Percentiles rank a stretch among this genome's conserved stretches.
Conservation (phyloP, 2,329 filamentous ascomycete genomes). For the Chrysoporthe deuterocubensis region DNA sequence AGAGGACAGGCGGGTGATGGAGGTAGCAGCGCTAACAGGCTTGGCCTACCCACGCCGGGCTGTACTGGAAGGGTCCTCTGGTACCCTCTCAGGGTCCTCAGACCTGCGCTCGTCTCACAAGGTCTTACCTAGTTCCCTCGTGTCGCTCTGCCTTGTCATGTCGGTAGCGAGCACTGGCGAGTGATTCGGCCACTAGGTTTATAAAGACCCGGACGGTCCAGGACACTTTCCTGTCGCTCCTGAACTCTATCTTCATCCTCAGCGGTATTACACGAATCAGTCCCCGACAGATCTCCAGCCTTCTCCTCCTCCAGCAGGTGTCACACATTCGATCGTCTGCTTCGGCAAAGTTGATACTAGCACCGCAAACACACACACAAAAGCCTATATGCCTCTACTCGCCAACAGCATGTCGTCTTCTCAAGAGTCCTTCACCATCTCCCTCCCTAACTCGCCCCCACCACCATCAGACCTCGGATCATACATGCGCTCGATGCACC, state of each 20-base stretch:
- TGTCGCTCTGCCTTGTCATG: neutral
- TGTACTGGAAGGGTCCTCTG: constrained; percentile 8
- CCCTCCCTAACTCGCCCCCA: constrained; percentile 32
- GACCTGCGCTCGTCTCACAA: neutral
- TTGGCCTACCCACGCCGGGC: neutral
- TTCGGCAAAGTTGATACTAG: neutral
- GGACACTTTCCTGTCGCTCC: neutral
- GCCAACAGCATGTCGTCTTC: constrained; percentile 32
- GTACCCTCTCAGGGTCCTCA: constrained; percentile 7
- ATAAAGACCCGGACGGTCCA: constrained; percentile 18
- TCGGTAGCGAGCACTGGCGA: neutral
- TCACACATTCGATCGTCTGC: neutral
- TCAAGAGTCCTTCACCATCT: constrained; percentile 32
- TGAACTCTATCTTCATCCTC: neutral
- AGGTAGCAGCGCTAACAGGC: constrained; percentile 29
- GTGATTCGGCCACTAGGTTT: constrained; percentile 13
- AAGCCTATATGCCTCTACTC: constrained; percentile 26
- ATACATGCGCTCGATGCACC: constrained; percentile 66
- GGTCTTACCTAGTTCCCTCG: neutral
- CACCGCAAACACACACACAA: neutral
- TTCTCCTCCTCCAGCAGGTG: neutral
- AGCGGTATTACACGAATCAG: neutral
- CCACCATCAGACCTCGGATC: constrained; percentile 38
- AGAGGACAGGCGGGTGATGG: constrained; percentile 25
- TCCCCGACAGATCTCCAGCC: neutral